These are phyloP conservation scores for Termitomyces sp. DNA, from an alignment of 768 basidiomycete genomes.

Conservation along the genomic window DNA sequence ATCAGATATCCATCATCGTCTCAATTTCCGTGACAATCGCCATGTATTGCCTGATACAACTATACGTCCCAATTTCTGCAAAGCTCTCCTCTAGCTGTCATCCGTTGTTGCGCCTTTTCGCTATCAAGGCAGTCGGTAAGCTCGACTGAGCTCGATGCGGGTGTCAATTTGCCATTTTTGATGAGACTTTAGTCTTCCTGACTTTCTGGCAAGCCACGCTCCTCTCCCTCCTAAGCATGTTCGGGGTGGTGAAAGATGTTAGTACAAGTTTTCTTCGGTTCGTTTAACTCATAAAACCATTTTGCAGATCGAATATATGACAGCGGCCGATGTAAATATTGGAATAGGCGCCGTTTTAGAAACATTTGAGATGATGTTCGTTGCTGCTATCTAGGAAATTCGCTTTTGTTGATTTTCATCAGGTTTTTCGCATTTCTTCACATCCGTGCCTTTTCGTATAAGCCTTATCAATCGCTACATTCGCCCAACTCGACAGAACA, in stretches of 20 bases:
- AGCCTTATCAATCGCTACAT: conserved; percentile 44
- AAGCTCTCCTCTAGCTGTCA: conserved; percentile 54
- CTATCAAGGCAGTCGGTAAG: conserved; percentile 73
- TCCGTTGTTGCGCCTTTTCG: conserved; percentile 66
- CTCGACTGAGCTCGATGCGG: conserved; percentile 15
- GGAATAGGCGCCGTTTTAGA: conserved; percentile 67
- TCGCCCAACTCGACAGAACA: conserved; percentile 24
- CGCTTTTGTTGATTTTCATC: conserved; percentile 6
- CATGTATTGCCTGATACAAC: conserved; percentile 76
- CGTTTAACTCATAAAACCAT: neutral
- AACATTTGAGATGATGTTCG: conserved; percentile 75
- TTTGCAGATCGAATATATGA: conserved; percentile 60
- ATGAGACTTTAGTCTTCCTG: conserved; percentile 47
- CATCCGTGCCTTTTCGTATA: conserved; percentile 70
- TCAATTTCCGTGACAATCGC: conserved; percentile 72
- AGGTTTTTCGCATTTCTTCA: conserved; percentile 70
- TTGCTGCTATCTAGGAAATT: conserved; percentile 4
- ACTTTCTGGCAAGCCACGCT: conserved; percentile 76
- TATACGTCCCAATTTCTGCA: conserved; percentile 56
- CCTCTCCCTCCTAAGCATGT: conserved; percentile 51
- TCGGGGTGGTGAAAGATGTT: conserved; percentile 64
- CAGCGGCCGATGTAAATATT: conserved; percentile 68
- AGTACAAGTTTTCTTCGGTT: neutral
- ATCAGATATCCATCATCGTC: conserved; percentile 54
- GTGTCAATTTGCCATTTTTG: too few species aligned